Base-by-base conservation (phyloP, 768 basidiomycete species). In the Crassisporium funariophilum region DNA sequence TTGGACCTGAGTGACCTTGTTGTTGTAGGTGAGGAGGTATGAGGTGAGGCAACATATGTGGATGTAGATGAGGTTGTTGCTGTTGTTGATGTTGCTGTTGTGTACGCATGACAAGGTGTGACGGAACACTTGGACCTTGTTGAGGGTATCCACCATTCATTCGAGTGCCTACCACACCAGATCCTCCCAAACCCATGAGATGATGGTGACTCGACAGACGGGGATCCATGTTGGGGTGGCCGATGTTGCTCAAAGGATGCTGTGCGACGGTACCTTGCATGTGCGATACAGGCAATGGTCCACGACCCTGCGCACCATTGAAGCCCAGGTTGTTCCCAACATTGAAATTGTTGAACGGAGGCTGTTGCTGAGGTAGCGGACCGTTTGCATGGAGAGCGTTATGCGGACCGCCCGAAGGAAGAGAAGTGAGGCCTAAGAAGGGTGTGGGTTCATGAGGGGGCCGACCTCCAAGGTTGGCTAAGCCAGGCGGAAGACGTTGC, bases 391-490 rank as follows among this genome's bases (percentile, higher is more conserved):
- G 81, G 15, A 81, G 52, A 20, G 67, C 62, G 36, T 68, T 65
- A 51, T 79, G 81, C 29, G 81, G 58, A 4, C 70, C 69, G 15
- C 70, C 71, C 31, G 76, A 68, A 17, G 71, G 67, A 47, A 74
- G 61, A 15, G 72, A 72, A 41, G 73, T 67, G 57, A 81, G 67
- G 21, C 81, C 76, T 20, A 79, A 58, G 56, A 83, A 84, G 55
- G 87, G 88, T 7, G 76, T 74, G 16, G 86, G 81, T 41, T 91
- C 89, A 54, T 89, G 88, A 2, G 88, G 88, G 17, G 88, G 88
- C 5, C 89, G 82, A 34, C 81, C 88, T 21, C 89, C 90, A 15
- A 91, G 77, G 57, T 90, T 90, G 10, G 89, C 88, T 29, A 91
- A 71, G 23, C 88, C 89, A 12, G 88, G 88, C 10, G 89, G 89